These are phyloP conservation scores for Aureobasidium melanogenum DNA, from an alignment of 2,329 filamentous ascomycete genomes.

Conservation along the genomic window DNA sequence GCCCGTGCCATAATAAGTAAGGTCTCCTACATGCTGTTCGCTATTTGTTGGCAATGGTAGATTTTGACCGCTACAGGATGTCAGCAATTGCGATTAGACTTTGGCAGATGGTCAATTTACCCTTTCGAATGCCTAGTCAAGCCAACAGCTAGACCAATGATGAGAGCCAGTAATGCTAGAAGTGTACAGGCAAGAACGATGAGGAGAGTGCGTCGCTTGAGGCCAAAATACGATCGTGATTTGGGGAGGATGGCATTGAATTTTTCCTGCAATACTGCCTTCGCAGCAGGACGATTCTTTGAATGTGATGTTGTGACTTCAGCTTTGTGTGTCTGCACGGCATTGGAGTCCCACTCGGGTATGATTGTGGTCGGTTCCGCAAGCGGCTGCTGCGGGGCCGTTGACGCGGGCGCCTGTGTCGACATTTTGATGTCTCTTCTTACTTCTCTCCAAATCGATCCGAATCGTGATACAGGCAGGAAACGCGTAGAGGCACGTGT, in stretches of 20 bases:
- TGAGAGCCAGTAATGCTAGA: slow-evolving; percentile 29
- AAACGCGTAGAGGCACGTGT: neutral
- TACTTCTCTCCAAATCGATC: neutral
- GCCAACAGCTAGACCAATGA: slow-evolving; percentile 35
- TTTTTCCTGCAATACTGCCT: slow-evolving; percentile 8
- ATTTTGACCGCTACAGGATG: slow-evolving; percentile 26
- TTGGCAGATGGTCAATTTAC: neutral
- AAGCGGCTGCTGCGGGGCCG: slow-evolving; percentile 5
- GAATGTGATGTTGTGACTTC: slow-evolving; percentile 8
- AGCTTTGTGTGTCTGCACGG: neutral
- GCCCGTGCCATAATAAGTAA: slow-evolving; percentile 60
- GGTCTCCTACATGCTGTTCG: slow-evolving; percentile 50
- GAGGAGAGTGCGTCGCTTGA: slow-evolving; percentile 31
- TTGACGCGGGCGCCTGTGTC: neutral
- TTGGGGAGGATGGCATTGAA: slow-evolving; percentile 30
- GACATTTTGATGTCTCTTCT: neutral
- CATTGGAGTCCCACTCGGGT: slow-evolving; percentile 21
- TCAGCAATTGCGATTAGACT: neutral
- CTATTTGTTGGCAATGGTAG: slow-evolving; percentile 45
- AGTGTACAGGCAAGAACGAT: slow-evolving; percentile 25
- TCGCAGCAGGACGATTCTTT: neutral
- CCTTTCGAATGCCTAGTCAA: slow-evolving; percentile 19
- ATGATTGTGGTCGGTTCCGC: slow-evolving; percentile 9
- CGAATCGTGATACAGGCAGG: neutral
- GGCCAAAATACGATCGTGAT: slow-evolving; percentile 31